These are phyloP conservation scores for Cryptococcus wingfieldii DNA, from an alignment of 1,284 basidiomycete species.

Conservation along the genomic window DNA sequence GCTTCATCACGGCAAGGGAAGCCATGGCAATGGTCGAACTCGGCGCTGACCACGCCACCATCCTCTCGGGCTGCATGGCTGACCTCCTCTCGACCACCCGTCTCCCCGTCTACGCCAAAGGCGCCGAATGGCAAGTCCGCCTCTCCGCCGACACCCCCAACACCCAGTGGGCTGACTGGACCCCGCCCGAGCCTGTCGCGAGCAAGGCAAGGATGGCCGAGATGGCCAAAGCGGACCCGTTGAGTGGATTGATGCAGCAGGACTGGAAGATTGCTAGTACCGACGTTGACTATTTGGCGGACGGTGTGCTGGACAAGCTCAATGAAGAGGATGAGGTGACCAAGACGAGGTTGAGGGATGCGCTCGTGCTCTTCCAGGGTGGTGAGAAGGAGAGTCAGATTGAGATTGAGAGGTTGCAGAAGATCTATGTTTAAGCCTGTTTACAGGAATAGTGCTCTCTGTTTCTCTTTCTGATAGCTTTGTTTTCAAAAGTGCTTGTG, in stretches of 20 bases:
- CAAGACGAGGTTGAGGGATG: conserved; percentile 19
- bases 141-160: conserved; percentile 16
- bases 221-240: conserved; percentile 20
- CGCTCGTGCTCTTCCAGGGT: conserved; percentile 19
- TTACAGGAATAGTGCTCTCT: no score
- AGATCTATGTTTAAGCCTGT: conserved; percentile 6
- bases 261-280: conserved; percentile 23
- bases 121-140: conserved; percentile 18
- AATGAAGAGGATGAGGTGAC: conserved; percentile 26
- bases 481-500: no score
- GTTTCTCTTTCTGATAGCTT: no score
- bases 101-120: conserved; percentile 18
- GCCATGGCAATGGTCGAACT: conserved; percentile 23
- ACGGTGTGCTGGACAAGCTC: conserved; percentile 24
- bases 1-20: conserved; percentile 24
- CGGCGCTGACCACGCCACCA: conserved; percentile 24
- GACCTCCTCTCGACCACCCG: conserved; percentile 16
- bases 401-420: conserved; percentile 18
- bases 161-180: conserved; percentile 19
- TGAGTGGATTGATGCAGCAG: conserved; percentile 14
- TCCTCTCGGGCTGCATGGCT: conserved; percentile 15
- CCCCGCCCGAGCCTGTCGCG: conserved; percentile 8
- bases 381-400: conserved; percentile 13
- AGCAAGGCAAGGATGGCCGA: conserved; percentile 17
- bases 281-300: conserved; percentile 25